Evolutionary conservation across 192 early-diverging fungal genomes (phyloP).

Genomic region (Coemansia sp.): DNA sequence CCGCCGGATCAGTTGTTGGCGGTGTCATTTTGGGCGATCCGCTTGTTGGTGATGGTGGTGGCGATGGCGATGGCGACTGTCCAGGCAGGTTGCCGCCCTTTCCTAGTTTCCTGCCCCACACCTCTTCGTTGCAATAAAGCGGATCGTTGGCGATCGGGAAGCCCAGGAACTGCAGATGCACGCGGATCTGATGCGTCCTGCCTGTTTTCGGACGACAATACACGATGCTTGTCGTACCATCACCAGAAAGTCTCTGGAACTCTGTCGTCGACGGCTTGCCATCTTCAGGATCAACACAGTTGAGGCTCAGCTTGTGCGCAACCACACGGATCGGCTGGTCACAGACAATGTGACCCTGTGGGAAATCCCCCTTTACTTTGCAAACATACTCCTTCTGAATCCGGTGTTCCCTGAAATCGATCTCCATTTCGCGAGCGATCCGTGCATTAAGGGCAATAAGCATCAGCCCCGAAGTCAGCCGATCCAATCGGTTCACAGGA

Average conservation of each 20-base stretch:
- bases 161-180: slow-evolving; percentile 92
- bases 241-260: slow-evolving; percentile 67
- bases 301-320: slow-evolving; percentile 85
- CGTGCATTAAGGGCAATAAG: slow-evolving; percentile 67
- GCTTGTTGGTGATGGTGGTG: no score
- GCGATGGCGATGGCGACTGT: no score
- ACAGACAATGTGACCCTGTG: slow-evolving; percentile 60
- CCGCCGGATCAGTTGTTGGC: neutral
- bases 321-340: slow-evolving; percentile 82
- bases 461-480: slow-evolving; percentile 91
- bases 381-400: slow-evolving; percentile 89
- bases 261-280: slow-evolving; percentile 83
- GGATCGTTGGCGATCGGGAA: slow-evolving; percentile 96
- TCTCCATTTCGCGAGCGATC: slow-evolving; percentile 64
- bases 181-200: slow-evolving; percentile 95
- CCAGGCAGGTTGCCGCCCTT: slow-evolving; percentile 28
- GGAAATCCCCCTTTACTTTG: slow-evolving; percentile 86
- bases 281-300: slow-evolving; percentile 70
- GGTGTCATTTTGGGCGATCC: no score
- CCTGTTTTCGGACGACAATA: slow-evolving; percentile 84
- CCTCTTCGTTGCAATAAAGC: slow-evolving; percentile 71
- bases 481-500: slow-evolving; percentile 87
- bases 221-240: slow-evolving; percentile 73
- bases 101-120: slow-evolving; percentile 69
- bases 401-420: slow-evolving; percentile 61